Percentiles rank a stretch among this genome's conserved stretches.
phyloP scores from a whole-genome alignment of 768 basidiomycete genomes.

The Russula foetens region DNA sequence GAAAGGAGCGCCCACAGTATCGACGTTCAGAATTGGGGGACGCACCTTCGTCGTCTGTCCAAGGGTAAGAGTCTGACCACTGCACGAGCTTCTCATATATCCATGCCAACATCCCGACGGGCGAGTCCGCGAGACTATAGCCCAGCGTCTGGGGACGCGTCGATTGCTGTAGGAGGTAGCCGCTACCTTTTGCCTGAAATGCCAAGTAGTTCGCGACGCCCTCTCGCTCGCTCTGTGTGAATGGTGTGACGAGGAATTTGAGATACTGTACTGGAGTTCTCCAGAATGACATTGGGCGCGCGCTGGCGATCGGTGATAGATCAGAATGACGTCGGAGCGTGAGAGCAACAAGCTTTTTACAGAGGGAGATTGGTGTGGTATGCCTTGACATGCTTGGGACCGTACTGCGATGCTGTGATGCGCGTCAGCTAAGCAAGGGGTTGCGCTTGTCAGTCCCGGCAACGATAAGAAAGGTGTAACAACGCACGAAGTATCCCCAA shows the following conservation, averaged over 20 bases:
- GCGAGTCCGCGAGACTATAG: constrained; percentile 47
- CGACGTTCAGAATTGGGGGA: neutral
- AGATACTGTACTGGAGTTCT: constrained; percentile 26
- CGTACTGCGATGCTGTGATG: constrained; percentile 22
- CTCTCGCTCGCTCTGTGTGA: constrained; percentile 30
- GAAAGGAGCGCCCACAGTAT: neutral
- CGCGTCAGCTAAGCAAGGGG: constrained; percentile 23
- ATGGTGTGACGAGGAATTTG: constrained; percentile 25
- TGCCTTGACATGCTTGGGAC: constrained; percentile 22
- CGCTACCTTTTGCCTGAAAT: constrained; percentile 28
- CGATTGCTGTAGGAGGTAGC: constrained; percentile 34
- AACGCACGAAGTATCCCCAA: constrained; percentile 34
- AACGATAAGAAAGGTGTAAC: neutral
- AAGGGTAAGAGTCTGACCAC: constrained; percentile 39
- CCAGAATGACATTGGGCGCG: constrained; percentile 21
- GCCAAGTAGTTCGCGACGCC: constrained; percentile 26
- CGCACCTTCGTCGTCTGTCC: constrained; percentile 47
- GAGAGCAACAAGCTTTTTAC: constrained; percentile 18
- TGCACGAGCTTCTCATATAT: constrained; percentile 26
- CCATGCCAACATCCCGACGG: constrained; percentile 34
- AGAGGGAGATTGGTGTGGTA: constrained; percentile 28
- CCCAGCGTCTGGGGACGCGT: constrained; percentile 31
- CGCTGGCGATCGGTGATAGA: constrained; percentile 18
- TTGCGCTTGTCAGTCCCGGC: neutral
- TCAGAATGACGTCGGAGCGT: neutral